phyloP scores from a whole-genome alignment of 352 stramenopile genomes.

The Phytophthora citricola region DNA sequence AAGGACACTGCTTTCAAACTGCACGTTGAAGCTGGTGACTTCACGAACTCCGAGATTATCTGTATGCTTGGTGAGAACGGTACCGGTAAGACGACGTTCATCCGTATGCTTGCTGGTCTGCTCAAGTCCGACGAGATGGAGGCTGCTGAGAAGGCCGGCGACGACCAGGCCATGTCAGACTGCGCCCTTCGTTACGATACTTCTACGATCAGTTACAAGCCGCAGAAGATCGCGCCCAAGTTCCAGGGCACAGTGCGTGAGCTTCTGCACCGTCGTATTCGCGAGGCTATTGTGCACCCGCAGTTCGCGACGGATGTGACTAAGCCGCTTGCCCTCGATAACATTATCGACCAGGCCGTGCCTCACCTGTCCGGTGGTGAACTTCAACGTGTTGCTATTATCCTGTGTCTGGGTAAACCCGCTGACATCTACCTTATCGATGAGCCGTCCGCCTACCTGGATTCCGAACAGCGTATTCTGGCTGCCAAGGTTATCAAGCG shows the following conservation, averaged over 20 bases:
- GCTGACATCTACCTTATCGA: constrained; percentile 99
- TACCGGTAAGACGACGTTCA: constrained; percentile 99
- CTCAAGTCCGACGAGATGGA: constrained; percentile 98
- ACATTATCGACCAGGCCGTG: constrained; percentile 99
- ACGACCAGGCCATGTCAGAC: constrained; percentile 76
- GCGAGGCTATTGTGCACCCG: constrained; percentile 97
- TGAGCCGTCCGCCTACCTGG: constrained; percentile 99
- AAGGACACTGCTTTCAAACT: constrained; percentile 96
- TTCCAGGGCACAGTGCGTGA: constrained; percentile 97
- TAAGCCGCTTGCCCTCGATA: constrained; percentile 98
- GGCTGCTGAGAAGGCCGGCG: constrained; percentile 69
- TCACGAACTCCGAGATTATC: constrained; percentile 99
- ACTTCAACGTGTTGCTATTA: constrained; percentile 98
- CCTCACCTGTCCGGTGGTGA: constrained; percentile 99
- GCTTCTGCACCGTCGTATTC: constrained; percentile 98
- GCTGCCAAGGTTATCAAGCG: constrained; percentile 99
- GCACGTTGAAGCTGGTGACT: constrained; percentile 97
- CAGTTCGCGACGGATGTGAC: constrained; percentile 99
- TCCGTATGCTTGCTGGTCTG: constrained; percentile 99
- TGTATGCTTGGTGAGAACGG: constrained; percentile 99
- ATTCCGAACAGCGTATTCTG: constrained; percentile 99
- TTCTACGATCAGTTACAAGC: constrained; percentile 97
- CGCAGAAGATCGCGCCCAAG: constrained; percentile 98
- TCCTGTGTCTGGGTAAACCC: constrained; percentile 97
- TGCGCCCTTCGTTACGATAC: constrained; percentile 85